Conservation (phyloP, 345 rosid genomes). For the Salix dunnii region DNA sequence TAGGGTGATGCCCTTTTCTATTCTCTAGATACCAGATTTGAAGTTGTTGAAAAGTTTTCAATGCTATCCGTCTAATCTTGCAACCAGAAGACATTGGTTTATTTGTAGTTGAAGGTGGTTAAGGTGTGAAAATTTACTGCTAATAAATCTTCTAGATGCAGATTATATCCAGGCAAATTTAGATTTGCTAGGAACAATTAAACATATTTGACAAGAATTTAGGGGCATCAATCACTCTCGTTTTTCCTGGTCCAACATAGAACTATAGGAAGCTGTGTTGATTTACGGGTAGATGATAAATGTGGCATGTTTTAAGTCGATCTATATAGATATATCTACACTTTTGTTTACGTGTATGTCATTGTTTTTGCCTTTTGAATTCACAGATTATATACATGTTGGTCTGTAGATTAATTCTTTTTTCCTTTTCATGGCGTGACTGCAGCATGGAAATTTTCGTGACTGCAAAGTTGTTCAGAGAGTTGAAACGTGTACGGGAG, state of each 20-base stretch:
- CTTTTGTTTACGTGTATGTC: background rate
- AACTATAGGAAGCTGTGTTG: background rate
- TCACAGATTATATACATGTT: background rate
- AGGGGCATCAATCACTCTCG: background rate
- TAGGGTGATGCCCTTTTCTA: background rate
- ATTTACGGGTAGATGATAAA: background rate
- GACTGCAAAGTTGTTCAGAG: conserved; percentile 20
- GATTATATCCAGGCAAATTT: background rate
- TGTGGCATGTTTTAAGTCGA: background rate
- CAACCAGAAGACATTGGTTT: background rate
- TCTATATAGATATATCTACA: background rate
- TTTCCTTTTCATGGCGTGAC: background rate
- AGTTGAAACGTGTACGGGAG: background rate
- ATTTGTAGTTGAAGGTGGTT: background rate
- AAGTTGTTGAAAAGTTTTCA: background rate
- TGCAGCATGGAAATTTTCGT: conserved; percentile 29
- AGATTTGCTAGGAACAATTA: background rate
- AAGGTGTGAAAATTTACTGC: background rate
- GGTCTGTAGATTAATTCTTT: background rate
- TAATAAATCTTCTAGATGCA: background rate
- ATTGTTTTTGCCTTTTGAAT: background rate
- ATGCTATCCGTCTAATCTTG: background rate
- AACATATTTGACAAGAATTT: background rate
- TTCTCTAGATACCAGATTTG: background rate
- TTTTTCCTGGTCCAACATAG: background rate